phyloP scores from a whole-genome alignment of 2,329 filamentous ascomycete species.

The Ophiosphaerella herpotricha region DNA sequence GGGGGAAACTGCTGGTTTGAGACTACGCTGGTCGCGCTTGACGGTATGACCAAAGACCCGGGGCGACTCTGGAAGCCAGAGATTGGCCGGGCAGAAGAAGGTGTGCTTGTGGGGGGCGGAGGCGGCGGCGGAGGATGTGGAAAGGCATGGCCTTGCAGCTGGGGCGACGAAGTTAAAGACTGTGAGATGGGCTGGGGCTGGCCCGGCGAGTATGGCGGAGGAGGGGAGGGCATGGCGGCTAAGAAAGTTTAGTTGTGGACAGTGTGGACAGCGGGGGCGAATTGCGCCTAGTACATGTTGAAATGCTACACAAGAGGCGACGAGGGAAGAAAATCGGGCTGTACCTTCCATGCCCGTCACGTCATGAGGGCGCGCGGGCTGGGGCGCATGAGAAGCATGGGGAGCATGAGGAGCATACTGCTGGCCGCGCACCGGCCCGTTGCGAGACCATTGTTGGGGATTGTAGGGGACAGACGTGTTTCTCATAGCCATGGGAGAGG shows the following conservation, averaged over 20 bases:
- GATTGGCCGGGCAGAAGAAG: slow-evolving; percentile 34
- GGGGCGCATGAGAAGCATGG: slow-evolving; percentile 15
- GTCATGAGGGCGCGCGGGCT: slow-evolving; percentile 42
- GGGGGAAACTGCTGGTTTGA: slow-evolving; percentile 46
- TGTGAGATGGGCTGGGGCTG: slow-evolving; percentile 46
- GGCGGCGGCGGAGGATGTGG: slow-evolving; percentile 39
- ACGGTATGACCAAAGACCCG: slow-evolving; percentile 37
- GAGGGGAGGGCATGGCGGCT: slow-evolving; percentile 56
- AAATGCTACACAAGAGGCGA: background rate
- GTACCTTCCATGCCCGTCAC: slow-evolving; percentile 56
- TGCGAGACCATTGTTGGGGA: slow-evolving; percentile 55
- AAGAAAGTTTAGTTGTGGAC: slow-evolving; percentile 4
- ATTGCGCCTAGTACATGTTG: slow-evolving; percentile 3
- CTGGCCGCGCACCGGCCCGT: slow-evolving; percentile 44
- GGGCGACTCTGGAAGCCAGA: slow-evolving; percentile 39
- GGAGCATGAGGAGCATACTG: slow-evolving; percentile 33
- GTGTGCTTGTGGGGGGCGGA: slow-evolving; percentile 27
- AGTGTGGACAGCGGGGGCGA: background rate
- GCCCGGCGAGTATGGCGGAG: slow-evolving; percentile 55
- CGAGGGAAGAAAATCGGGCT: slow-evolving; percentile 17
- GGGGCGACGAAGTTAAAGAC: slow-evolving; percentile 43
- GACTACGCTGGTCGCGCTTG: slow-evolving; percentile 41
- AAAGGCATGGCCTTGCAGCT: slow-evolving; percentile 42
- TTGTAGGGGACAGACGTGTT: slow-evolving; percentile 50
- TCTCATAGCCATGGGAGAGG: slow-evolving; percentile 46